Evolutionary conservation across 208 protist genomes (phyloP), one percentile per base, ranked within the genome.

Genomic region (Leishmania amazonensis): DNA sequence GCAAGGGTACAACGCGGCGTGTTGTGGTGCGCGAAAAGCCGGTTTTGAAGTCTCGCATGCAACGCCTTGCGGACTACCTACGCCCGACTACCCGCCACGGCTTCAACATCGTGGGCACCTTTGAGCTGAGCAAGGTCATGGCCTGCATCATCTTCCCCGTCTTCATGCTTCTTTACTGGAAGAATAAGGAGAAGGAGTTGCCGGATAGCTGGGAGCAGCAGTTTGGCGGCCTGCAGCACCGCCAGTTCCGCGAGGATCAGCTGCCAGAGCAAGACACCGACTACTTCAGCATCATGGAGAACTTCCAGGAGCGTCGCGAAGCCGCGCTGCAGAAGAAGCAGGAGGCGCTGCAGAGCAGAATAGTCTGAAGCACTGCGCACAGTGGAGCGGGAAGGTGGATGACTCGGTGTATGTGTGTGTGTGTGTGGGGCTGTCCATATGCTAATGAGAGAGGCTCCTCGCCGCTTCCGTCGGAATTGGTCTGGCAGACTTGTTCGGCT

Each of bases 201-300:
- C 91, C 93, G 0, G 85, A 95, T 68, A 86, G 82, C 76, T 96
- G 92, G 89, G 91, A 96, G 84, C 85, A 85, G 82, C 91, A 95
- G 88, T 95, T 96, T 72, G 89, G 85, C 53, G 91, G 90, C 2
- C 82, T 96, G 78, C 93, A 96, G 78, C 89, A 96, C 67, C 85
- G 90, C 8, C 90, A 94, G 84, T 90, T 94, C 76, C 88, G 89
- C 31, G 91, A 96, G 84, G 93, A 95, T 54, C 76, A 88, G 31
- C 42, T 93, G 45, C 79, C 80, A 4, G 91, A 92, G 83, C 85
- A 89, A 45, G 87, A 93, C 7, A 94, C 90, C 42, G 91, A 95
- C 67, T 96, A 96, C 84, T 94, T 95, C 85, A 89, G 83, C 75
- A 95, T 96, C 81, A 96, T 96, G 65, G 87, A 93, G 74, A 93